Percentiles rank a stretch among this genome's conserved stretches.
Conservation (phyloP, 805 yeast species). For the Lipomyces starkeyi region DNA sequence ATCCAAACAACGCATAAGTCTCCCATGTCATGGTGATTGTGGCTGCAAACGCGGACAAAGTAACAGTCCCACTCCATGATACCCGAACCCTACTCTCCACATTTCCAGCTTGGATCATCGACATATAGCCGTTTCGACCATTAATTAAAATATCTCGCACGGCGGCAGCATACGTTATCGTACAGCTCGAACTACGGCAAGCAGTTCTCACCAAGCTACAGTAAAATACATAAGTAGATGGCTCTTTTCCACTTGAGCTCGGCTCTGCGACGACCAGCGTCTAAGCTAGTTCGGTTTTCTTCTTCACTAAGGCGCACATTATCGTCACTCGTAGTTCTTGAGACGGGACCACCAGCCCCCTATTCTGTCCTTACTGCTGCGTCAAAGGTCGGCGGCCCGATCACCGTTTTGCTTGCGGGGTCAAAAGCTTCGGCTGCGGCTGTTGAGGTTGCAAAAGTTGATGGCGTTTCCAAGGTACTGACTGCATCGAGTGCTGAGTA, state of each 20-base stretch:
- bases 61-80: background rate
- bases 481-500: slow-evolving; percentile 64
- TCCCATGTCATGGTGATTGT: background rate
- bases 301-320: slow-evolving; percentile 23
- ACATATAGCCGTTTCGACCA: too few species aligned
- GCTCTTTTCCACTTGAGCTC: background rate
- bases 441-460: slow-evolving; percentile 58
- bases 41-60: background rate
- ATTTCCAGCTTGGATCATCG: background rate
- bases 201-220: background rate
- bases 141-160: background rate
- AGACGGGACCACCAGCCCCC: slow-evolving; percentile 48
- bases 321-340: slow-evolving; percentile 53
- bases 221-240: background rate
- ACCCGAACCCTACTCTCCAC: background rate
- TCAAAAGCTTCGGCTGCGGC: slow-evolving; percentile 58
- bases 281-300: background rate
- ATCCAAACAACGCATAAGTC: background rate
- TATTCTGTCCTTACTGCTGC: slow-evolving; percentile 79
- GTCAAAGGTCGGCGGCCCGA: slow-evolving; percentile 66
- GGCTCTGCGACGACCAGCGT: background rate
- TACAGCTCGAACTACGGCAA: background rate
- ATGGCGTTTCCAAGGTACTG: slow-evolving; percentile 61
- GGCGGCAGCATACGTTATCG: too few species aligned
- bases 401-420: slow-evolving; percentile 81